Evolutionary conservation across 495 filamentous ascomycete genomes (phyloP).

Genomic region (Halenospora varia): DNA sequence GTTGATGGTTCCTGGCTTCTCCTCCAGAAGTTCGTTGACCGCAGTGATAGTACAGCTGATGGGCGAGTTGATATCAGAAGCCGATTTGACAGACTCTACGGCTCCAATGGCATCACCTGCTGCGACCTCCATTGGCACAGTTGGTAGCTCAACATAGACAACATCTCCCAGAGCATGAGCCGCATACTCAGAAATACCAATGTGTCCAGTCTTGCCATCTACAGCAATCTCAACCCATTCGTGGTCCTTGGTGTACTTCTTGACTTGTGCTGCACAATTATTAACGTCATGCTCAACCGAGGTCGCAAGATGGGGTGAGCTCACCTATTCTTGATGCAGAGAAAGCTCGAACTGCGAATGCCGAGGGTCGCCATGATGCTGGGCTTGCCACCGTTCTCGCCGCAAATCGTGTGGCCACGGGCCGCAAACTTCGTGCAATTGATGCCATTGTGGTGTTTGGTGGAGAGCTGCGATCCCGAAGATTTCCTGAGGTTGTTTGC

Average conservation of each 20-base stretch:
- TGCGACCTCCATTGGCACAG: constrained; percentile 53
- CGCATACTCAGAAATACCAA: constrained; percentile 90
- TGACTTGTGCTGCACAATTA: constrained; percentile 45
- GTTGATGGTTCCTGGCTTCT: constrained; percentile 84
- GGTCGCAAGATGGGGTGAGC: not conserved
- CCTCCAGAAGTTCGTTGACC: constrained; percentile 68
- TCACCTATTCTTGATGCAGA: constrained; percentile 17
- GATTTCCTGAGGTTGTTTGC: not conserved
- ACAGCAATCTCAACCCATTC: constrained; percentile 91
- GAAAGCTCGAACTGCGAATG: constrained; percentile 18
- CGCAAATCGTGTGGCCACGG: constrained; percentile 19
- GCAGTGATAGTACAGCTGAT: constrained; percentile 69
- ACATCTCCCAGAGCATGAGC: constrained; percentile 90
- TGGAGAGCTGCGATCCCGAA: constrained; percentile 3
- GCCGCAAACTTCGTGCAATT: constrained; percentile 27
- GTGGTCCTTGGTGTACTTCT: constrained; percentile 95
- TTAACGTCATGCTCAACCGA: constrained; percentile 8
- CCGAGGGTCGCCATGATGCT: constrained; percentile 13
- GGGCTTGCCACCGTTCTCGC: constrained; percentile 8
- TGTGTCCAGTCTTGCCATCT: constrained; percentile 63
- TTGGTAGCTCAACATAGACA: constrained; percentile 91
- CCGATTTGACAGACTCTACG: constrained; percentile 96
- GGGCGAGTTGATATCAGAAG: constrained; percentile 91
- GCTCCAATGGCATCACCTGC: constrained; percentile 83
- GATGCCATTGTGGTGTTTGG: constrained; percentile 24